Evolutionary conservation across 1,139 yeast genomes (phyloP).

Genomic region (Chernovozyma aurita): DNA sequence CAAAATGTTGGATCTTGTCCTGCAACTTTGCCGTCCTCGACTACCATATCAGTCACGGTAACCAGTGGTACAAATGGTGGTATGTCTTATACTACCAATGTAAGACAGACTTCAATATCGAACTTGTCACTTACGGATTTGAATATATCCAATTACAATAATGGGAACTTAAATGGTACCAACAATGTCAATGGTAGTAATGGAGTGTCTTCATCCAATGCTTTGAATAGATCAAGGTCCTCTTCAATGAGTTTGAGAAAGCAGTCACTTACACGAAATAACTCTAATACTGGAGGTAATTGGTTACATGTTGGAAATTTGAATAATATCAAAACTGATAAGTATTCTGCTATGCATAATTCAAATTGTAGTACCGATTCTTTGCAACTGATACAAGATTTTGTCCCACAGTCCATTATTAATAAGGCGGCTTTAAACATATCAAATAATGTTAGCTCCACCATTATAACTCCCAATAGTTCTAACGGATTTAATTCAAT

Average conservation of each 20-base stretch:
- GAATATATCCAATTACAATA: conserved; percentile 28
- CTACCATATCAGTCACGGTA: conserved; percentile 21
- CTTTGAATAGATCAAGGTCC: conserved; percentile 15
- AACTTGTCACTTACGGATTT: conserved; percentile 40
- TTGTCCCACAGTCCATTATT: conserved; percentile 39
- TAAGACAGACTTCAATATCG: conserved; percentile 36
- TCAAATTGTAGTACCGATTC: conserved; percentile 38
- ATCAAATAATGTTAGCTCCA: too few species aligned
- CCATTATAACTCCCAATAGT: conserved; percentile 4
- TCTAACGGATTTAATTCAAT: conserved; percentile 21
- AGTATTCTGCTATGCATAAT: conserved; percentile 11
- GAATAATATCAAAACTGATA: conserved; percentile 27
- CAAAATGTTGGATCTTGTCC: background rate
- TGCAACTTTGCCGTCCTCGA: conserved; percentile 22
- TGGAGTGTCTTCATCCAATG: conserved; percentile 3
- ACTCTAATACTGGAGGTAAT: conserved; percentile 31
- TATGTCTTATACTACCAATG: conserved; percentile 3
- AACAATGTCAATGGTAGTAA: conserved; percentile 1
- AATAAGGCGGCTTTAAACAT: conserved; percentile 24
- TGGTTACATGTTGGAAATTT: conserved; percentile 49
- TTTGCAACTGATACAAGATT: conserved; percentile 43
- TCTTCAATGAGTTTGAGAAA: conserved; percentile 34
- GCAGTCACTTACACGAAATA: conserved; percentile 43
- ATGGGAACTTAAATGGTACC: conserved; percentile 12
- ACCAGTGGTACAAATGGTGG: conserved; percentile 9